Evolutionary conservation across 176 grass and related monocot genomes (phyloP).

Genomic region (Themeda triandra): DNA sequence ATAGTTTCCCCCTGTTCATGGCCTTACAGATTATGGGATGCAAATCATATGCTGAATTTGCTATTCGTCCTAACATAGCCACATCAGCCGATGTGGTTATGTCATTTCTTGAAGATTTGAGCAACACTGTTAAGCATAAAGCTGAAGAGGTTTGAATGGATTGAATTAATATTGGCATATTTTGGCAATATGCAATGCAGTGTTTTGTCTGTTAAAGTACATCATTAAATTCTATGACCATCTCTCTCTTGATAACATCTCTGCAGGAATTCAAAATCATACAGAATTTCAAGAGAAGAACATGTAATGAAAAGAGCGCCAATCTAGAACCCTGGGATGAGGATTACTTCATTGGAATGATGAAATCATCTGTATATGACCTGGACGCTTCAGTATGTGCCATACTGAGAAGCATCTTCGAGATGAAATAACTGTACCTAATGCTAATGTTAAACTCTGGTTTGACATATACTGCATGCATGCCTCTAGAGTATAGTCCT

Average conservation of each 20-base stretch:
- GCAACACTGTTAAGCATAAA: conserved; percentile 63
- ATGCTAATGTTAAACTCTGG: background rate
- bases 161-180: conserved; percentile 9
- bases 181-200: conserved; percentile 11
- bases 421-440: conserved; percentile 10
- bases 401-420: background rate
- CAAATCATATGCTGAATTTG: conserved; percentile 89
- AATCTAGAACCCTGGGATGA: conserved; percentile 93
- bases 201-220: background rate
- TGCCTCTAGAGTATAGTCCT: background rate
- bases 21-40: conserved; percentile 72
- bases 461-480: background rate
- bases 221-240: conserved; percentile 17
- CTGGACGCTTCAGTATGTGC: conserved; percentile 65
- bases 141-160: conserved; percentile 65
- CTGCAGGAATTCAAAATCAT: conserved; percentile 72
- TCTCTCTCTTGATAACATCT: conserved; percentile 32
- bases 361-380: conserved; percentile 69
- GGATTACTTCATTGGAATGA: conserved; percentile 78
- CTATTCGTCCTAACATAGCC: conserved; percentile 91
- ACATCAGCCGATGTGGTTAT: conserved; percentile 69
- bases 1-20: conserved; percentile 1
- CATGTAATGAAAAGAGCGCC: conserved; percentile 48
- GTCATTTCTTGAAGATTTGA: conserved; percentile 81
- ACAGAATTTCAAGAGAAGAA: conserved; percentile 70